Conservation (phyloP, 495 filamentous ascomycete genomes). For the Bacidia rubella region DNA sequence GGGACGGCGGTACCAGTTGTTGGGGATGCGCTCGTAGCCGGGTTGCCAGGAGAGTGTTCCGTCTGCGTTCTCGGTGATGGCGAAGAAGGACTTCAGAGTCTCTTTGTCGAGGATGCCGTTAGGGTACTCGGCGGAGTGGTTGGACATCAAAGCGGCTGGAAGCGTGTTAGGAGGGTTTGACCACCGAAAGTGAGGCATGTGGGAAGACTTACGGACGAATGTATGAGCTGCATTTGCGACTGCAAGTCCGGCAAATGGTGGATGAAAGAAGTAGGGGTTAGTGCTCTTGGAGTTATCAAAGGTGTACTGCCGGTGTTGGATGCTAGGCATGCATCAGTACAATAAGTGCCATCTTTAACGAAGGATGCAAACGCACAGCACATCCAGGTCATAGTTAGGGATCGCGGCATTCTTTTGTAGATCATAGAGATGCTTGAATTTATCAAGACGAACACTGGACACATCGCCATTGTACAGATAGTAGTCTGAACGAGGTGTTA, state of each 20-base stretch:
- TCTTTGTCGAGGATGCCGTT: constrained; percentile 22
- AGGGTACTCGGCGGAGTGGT: constrained; percentile 19
- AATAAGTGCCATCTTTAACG: too few relatives aligned
- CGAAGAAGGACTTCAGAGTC: constrained; percentile 34
- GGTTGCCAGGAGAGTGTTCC: constrained; percentile 28
- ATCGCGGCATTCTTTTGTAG: constrained; percentile 5
- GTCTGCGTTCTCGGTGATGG: constrained; percentile 24
- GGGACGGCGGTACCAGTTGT: constrained; percentile 42
- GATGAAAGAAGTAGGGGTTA: constrained; percentile 41
- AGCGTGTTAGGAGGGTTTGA: background rate
- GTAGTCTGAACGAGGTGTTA: constrained; percentile 4
- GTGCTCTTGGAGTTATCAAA: too few relatives aligned
- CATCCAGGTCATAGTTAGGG: constrained; percentile 9
- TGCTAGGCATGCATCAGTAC: too few relatives aligned
- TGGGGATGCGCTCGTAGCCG: constrained; percentile 41
- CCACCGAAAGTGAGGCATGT: too few relatives aligned
- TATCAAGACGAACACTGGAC: background rate
- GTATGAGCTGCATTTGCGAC: constrained; percentile 35
- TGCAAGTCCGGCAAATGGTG: constrained; percentile 32
- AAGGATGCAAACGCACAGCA: constrained; percentile 1
- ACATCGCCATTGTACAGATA: constrained; percentile 11
- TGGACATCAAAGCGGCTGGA: constrained; percentile 17
- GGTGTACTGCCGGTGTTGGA: too few relatives aligned
- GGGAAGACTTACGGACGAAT: constrained; percentile 24
- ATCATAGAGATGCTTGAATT: constrained; percentile 10